phyloP scores from a whole-genome alignment of 306 rosid genomes.

The Acacia crassicarpa region DNA sequence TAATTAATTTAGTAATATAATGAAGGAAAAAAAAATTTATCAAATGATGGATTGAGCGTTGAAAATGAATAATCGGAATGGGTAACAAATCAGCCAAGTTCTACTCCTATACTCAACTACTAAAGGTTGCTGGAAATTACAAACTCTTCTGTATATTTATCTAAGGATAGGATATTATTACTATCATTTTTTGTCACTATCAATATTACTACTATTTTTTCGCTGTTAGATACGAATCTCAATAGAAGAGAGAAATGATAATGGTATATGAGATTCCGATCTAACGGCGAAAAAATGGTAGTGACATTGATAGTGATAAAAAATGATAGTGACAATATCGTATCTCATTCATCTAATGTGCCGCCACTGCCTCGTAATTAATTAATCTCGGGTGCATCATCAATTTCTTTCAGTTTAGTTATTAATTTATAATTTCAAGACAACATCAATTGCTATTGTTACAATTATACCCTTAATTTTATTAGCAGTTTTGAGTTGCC shows the following conservation, averaged over 20 bases:
- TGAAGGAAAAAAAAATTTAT: background rate
- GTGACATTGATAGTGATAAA: too few species aligned
- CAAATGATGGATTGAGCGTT: slow-evolving; percentile 5
- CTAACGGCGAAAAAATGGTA: too few species aligned
- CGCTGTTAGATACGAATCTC: too few species aligned
- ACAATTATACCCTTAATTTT: too few species aligned
- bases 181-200: too few species aligned
- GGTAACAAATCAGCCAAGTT: slow-evolving; percentile 22
- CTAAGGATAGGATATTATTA: too few species aligned
- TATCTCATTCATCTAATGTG: background rate
- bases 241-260: too few species aligned
- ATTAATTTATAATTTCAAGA: background rate
- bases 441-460: background rate
- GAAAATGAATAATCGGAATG: slow-evolving; percentile 1
- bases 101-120: slow-evolving; percentile 14
- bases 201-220: too few species aligned
- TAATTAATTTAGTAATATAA: background rate
- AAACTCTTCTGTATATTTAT: background rate
- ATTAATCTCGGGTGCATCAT: too few species aligned
- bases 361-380: background rate
- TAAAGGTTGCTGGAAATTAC: background rate
- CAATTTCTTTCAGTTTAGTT: background rate
- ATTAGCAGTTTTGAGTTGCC: too few species aligned
- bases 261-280: too few species aligned
- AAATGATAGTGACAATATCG: too few species aligned